Percentiles rank a stretch among this genome's conserved stretches.
Evolutionary conservation across 176 grass and related monocot genomes (phyloP).

Genomic region (Musa troglodytarum): DNA sequence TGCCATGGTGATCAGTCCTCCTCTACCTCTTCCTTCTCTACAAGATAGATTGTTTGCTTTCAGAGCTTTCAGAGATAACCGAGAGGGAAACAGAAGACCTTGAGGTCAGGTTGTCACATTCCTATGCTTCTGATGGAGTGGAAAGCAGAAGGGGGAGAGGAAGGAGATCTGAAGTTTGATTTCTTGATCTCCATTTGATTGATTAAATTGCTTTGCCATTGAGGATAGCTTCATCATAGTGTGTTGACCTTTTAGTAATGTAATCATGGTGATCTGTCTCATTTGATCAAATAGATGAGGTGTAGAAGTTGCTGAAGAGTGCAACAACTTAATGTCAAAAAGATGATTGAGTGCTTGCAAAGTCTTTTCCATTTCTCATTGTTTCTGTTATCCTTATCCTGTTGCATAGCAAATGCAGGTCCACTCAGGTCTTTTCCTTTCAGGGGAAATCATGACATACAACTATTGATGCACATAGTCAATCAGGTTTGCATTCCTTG

Average conservation of each 20-base stretch:
- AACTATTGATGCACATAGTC: no score
- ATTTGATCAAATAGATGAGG: no score
- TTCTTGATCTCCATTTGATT: background rate
- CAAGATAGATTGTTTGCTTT: no score
- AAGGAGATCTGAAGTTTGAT: background rate
- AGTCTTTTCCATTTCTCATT: background rate
- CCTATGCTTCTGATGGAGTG: no score
- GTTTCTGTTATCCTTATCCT: background rate
- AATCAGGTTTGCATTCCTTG: no score
- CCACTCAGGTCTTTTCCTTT: background rate
- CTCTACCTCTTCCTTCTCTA: background rate
- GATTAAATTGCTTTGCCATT: no score
- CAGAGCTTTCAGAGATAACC: background rate
- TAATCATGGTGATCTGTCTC: no score
- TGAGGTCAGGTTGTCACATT: no score
- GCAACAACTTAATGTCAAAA: background rate
- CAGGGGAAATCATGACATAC: background rate
- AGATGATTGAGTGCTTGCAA: background rate
- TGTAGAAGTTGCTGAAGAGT: no score
- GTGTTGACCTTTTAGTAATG: background rate
- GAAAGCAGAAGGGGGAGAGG: background rate
- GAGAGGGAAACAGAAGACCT: background rate
- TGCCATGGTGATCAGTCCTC: slow-evolving; percentile 6
- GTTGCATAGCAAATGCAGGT: background rate
- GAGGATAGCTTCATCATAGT: background rate